phyloP scores from a whole-genome alignment of 306 rosid genomes.

The Pueraria montana region DNA sequence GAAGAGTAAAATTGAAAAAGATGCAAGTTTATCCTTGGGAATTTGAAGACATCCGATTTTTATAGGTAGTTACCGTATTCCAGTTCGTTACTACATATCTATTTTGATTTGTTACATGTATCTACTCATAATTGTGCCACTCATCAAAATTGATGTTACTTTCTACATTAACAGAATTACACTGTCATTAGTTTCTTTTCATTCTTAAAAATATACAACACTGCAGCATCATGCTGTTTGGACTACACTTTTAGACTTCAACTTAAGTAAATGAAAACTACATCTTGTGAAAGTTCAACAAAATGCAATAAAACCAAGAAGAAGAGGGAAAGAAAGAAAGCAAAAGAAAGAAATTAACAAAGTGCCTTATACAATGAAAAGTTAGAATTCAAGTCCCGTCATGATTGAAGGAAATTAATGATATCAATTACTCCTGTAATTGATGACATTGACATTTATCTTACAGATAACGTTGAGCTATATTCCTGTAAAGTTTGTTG shows the following conservation, averaged over 20 bases:
- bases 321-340: not conserved
- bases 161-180: not conserved
- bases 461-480: not conserved
- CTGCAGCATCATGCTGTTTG: not conserved
- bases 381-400: not conserved
- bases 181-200: not conserved
- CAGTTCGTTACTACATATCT: not conserved
- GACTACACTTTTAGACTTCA: not conserved
- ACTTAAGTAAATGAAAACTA: too few species aligned
- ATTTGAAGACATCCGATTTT: not conserved
- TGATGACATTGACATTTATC: too few species aligned
- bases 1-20: not conserved
- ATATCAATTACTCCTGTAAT: too few species aligned
- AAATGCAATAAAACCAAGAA: not conserved
- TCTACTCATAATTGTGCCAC: not conserved
- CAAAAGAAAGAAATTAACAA: not conserved
- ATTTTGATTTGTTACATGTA: not conserved
- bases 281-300: not conserved
- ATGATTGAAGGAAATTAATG: not conserved
- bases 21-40: constrained; percentile 20
- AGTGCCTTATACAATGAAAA: not conserved
- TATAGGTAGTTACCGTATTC: not conserved
- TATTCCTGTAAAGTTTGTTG: not conserved
- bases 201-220: not conserved
- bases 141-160: not conserved